These are phyloP conservation scores for Globisporangium paroecandrum DNA, from an alignment of 352 stramenopile species.

Conservation along the genomic window DNA sequence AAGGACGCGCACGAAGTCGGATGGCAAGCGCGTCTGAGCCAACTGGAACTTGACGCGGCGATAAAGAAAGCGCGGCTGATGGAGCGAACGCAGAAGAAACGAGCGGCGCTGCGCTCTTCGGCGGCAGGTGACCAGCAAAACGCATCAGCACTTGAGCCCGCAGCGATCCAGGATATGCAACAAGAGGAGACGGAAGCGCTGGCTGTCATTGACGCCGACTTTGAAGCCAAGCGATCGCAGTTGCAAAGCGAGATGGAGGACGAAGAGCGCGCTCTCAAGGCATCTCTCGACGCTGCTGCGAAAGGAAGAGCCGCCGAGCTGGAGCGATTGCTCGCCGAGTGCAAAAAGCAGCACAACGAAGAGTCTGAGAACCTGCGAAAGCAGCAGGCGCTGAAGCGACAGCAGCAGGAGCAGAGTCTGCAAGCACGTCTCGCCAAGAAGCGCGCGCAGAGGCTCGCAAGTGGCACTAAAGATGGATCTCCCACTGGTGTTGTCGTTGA, in stretches of 20 bases:
- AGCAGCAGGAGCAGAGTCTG: conserved; percentile 37
- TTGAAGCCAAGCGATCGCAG: conserved; percentile 14
- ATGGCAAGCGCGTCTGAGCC: conserved; percentile 22
- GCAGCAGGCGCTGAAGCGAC: conserved; percentile 28
- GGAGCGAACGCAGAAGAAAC: conserved; percentile 32
- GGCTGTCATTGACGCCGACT: conserved; percentile 28
- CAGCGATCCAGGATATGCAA: conserved; percentile 2
- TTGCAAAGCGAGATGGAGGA: conserved; percentile 11
- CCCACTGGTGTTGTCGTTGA: neutral
- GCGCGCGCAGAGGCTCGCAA: conserved; percentile 11
- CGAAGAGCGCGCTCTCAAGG: conserved; percentile 18
- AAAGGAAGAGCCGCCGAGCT: conserved; percentile 22
- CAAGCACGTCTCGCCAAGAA: conserved; percentile 38
- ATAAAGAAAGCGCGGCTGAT: conserved; percentile 28
- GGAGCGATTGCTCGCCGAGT: conserved; percentile 32
- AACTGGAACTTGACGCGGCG: conserved; percentile 30
- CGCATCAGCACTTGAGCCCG: neutral
- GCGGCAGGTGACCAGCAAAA: neutral
- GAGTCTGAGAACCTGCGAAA: conserved; percentile 30
- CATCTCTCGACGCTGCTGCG: conserved; percentile 13
- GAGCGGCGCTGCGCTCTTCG: conserved; percentile 2
- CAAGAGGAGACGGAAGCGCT: conserved; percentile 32
- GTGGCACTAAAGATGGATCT: neutral
- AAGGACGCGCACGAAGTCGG: conserved; percentile 28
- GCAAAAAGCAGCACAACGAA: conserved; percentile 27